A percentile compares a stretch with the other conserved stretches of the same genome.
phyloP scores from a whole-genome alignment of 2,329 filamentous ascomycete species.

The Elsinoe arachidis region DNA sequence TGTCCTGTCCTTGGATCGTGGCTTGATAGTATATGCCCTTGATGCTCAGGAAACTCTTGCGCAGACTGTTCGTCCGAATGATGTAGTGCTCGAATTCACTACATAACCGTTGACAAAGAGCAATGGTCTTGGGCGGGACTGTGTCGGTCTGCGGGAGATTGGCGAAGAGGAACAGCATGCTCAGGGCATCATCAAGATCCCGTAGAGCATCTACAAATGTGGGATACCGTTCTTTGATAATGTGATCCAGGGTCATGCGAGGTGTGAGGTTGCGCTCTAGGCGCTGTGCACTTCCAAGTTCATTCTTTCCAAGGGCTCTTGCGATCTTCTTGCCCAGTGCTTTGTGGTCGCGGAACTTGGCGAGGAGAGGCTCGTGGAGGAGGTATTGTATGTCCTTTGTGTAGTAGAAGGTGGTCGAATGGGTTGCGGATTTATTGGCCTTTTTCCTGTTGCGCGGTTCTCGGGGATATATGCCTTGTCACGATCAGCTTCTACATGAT shows the following conservation, averaged over 20 bases:
- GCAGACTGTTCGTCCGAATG: constrained; percentile 80
- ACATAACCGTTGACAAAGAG: constrained; percentile 83
- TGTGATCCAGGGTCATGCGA: constrained; percentile 85
- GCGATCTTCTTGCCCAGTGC: constrained; percentile 96
- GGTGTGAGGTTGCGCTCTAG: constrained; percentile 87
- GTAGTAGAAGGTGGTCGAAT: constrained; percentile 84
- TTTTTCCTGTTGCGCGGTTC: constrained; percentile 97
- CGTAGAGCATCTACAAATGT: constrained; percentile 91
- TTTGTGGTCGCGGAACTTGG: constrained; percentile 96
- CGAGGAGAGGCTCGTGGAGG: constrained; percentile 86
- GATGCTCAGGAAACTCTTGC: constrained; percentile 95
- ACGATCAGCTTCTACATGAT: constrained; percentile 15
- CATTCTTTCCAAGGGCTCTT: constrained; percentile 79
- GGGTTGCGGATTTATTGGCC: constrained; percentile 81
- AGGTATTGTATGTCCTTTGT: constrained; percentile 98
- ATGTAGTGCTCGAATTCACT: constrained; percentile 98
- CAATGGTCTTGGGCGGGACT: constrained; percentile 91
- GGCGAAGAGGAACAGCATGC: constrained; percentile 94
- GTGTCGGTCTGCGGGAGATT: constrained; percentile 84
- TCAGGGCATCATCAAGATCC: constrained; percentile 92
- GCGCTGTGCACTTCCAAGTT: constrained; percentile 78
- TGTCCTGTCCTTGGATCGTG: constrained; percentile 91
- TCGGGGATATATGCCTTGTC: constrained; percentile 77
- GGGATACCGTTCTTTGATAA: constrained; percentile 95
- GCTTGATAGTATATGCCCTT: constrained; percentile 99